Conservation (phyloP, 2,329 filamentous ascomycete species). For the Colletotrichum lentis region DNA sequence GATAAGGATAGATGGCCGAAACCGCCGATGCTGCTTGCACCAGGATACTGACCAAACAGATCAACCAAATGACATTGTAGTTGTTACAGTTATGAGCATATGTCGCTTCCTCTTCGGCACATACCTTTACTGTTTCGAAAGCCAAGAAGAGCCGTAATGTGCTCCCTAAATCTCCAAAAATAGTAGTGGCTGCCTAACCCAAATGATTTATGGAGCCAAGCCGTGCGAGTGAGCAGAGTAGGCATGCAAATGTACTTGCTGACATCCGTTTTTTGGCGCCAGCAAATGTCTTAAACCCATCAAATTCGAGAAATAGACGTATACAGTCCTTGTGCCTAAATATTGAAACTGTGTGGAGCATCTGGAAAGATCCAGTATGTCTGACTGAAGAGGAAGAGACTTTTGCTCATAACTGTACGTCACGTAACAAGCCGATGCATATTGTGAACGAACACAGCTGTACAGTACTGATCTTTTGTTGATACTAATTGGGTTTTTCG, state of each 20-base stretch:
- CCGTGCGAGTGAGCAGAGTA: not conserved
- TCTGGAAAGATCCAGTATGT: not conserved
- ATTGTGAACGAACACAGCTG: no score
- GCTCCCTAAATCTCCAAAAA: not conserved
- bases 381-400: not conserved
- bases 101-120: no score
- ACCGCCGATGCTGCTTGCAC: not conserved
- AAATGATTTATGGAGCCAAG: not conserved
- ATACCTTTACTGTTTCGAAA: slow-evolving; percentile 5
- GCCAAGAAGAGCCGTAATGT: not conserved
- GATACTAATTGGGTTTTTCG: no score
- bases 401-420: no score
- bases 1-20: not conserved
- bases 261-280: not conserved
- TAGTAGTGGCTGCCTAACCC: not conserved
- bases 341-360: not conserved
- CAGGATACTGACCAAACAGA: not conserved
- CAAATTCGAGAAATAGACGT: not conserved
- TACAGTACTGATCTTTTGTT: not conserved
- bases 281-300: not conserved
- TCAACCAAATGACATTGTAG: not conserved
- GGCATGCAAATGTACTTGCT: not conserved
- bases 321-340: not conserved
- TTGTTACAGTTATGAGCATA: no score
- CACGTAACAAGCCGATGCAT: no score